These are phyloP conservation scores for Mycogone perniciosa DNA, from an alignment of 2,329 filamentous ascomycete species.

Conservation along the genomic window DNA sequence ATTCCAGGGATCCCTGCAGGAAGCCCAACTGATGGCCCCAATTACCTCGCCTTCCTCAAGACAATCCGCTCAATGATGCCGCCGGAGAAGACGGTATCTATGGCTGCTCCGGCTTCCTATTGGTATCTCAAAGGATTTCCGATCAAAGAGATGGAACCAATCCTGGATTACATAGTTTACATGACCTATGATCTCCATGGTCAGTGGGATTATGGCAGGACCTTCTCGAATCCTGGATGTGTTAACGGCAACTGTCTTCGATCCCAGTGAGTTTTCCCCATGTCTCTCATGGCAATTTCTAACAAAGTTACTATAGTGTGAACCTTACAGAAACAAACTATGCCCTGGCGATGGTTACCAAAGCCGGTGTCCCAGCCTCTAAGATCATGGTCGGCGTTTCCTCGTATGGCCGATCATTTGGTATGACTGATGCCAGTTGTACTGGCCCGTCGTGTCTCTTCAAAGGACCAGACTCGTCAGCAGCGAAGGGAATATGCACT, in stretches of 20 bases:
- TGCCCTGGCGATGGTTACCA: conserved; percentile 24
- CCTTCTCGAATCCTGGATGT: conserved; percentile 13
- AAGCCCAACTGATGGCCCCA: conserved; percentile 9
- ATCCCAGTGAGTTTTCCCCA: background rate
- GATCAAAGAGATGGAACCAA: conserved; percentile 18
- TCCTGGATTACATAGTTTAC: conserved; percentile 29
- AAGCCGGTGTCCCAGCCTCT: conserved; percentile 20
- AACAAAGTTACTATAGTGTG: background rate
- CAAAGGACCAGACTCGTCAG: conserved; percentile 9
- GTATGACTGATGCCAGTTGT: conserved; percentile 21
- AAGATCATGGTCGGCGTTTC: conserved; percentile 23
- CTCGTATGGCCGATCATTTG: conserved; percentile 24
- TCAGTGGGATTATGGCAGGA: conserved; percentile 21
- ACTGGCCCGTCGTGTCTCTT: conserved; percentile 17
- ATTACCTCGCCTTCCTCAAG: conserved; percentile 16
- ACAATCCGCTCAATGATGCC: conserved; percentile 8
- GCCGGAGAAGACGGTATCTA: conserved; percentile 25
- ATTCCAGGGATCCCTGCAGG: conserved; percentile 26
- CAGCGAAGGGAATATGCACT: conserved; percentile 19
- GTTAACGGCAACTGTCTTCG: conserved; percentile 6
- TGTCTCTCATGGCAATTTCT: too few relatives aligned
- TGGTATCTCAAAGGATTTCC: conserved; percentile 30
- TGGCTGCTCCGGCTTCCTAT: conserved; percentile 25
- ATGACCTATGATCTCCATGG: conserved; percentile 29
- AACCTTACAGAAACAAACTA: conserved; percentile 23